Evolutionary conservation across 2,329 filamentous ascomycete genomes (phyloP).

Genomic region (Neofusicoccum cordaticola): DNA sequence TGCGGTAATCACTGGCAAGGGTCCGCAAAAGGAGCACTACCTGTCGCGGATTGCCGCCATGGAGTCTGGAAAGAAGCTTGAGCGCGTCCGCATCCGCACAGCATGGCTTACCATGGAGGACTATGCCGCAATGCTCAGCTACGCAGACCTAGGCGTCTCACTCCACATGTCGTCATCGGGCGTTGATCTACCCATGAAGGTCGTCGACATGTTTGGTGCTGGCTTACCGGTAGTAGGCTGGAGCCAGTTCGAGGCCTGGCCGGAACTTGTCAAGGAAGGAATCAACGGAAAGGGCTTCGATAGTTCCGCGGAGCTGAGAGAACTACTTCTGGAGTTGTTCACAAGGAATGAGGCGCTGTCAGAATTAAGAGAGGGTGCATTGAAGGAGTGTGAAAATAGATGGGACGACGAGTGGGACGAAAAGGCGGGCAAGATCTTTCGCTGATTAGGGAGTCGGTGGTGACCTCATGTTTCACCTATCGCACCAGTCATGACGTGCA

Average conservation of each 20-base stretch:
- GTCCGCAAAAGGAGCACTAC: slow-evolving; percentile 78
- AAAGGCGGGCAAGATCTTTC: slow-evolving; percentile 70
- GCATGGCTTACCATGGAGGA: slow-evolving; percentile 82
- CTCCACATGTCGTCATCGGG: slow-evolving; percentile 92
- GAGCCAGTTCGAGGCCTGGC: slow-evolving; percentile 80
- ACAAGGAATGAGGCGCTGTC: slow-evolving; percentile 54
- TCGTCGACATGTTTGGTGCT: slow-evolving; percentile 97
- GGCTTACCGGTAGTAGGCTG: slow-evolving; percentile 89
- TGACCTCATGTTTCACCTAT: neutral
- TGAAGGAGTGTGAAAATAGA: slow-evolving; percentile 68
- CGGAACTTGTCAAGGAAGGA: slow-evolving; percentile 84
- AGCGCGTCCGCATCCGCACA: slow-evolving; percentile 69
- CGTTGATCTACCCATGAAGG: slow-evolving; percentile 97
- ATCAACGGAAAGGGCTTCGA: slow-evolving; percentile 84
- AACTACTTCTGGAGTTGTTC: slow-evolving; percentile 65
- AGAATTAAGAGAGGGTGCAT: slow-evolving; percentile 65
- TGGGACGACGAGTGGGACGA: slow-evolving; percentile 95
- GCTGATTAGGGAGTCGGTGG: neutral
- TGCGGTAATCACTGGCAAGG: slow-evolving; percentile 92
- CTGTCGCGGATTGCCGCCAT: slow-evolving; percentile 63
- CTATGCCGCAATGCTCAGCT: slow-evolving; percentile 80
- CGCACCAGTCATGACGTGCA: neutral
- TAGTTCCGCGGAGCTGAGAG: slow-evolving; percentile 63
- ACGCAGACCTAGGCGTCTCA: slow-evolving; percentile 85
- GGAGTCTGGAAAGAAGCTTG: slow-evolving; percentile 60